Conservation (phyloP, 2,329 filamentous ascomycete species). For the Penicillium carneum region DNA sequence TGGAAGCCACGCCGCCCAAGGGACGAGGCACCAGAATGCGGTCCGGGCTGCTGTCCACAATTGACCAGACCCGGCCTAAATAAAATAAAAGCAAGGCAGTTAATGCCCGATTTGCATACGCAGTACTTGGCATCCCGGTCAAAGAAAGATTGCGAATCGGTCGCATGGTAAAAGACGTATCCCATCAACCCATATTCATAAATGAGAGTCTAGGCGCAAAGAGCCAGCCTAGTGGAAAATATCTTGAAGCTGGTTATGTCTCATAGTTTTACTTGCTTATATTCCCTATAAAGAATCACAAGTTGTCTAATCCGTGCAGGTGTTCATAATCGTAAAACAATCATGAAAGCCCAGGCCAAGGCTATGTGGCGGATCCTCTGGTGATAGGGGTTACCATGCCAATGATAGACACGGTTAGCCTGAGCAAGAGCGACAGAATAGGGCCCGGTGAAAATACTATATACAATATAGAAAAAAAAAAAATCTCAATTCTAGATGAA, state of each 20-base stretch:
- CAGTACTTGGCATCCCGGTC: slow-evolving; percentile 64
- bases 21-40: slow-evolving; percentile 76
- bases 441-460: slow-evolving; percentile 27
- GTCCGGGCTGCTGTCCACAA: slow-evolving; percentile 75
- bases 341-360: not conserved
- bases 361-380: slow-evolving; percentile 1
- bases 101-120: not conserved
- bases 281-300: not conserved
- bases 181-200: slow-evolving; percentile 73
- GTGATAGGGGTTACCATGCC: slow-evolving; percentile 41
- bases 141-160: slow-evolving; percentile 53
- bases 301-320: not conserved
- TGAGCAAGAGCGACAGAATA: slow-evolving; percentile 44
- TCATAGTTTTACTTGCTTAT: slow-evolving; percentile 40
- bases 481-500: not conserved
- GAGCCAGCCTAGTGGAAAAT: slow-evolving; percentile 61
- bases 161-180: slow-evolving; percentile 62
- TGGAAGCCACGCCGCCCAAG: slow-evolving; percentile 84
- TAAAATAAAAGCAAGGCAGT: too few species aligned
- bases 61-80: slow-evolving; percentile 56
- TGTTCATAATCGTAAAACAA: not conserved
- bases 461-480: not conserved
- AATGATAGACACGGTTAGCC: slow-evolving; percentile 35
- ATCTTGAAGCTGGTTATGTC: slow-evolving; percentile 43
- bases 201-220: slow-evolving; percentile 60